These are phyloP conservation scores for Glebionis coronaria DNA, from an alignment of 129 eudicot species.

Conservation along the genomic window DNA sequence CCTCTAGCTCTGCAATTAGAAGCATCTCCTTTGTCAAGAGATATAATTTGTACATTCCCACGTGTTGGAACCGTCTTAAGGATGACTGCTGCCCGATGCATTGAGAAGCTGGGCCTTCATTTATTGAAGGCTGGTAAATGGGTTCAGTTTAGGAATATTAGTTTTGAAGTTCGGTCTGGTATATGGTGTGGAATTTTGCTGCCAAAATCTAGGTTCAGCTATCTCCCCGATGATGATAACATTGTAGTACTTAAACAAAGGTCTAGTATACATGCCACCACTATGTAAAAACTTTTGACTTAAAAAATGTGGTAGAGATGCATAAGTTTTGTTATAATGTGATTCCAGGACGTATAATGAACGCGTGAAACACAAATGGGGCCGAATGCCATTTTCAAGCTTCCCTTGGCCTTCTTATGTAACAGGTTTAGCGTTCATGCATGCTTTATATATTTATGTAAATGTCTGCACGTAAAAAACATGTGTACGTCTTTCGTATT, in stretches of 20 bases:
- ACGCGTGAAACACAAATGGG: constrained; percentile 51
- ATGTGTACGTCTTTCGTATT: background rate
- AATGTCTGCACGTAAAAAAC: background rate
- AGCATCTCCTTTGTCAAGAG: constrained; percentile 51
- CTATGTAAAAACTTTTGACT: background rate
- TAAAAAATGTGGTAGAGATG: background rate
- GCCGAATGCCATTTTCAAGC: constrained; percentile 55
- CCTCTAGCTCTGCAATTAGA: constrained; percentile 69
- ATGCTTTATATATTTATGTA: background rate
- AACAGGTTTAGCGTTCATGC: constrained; percentile 48
- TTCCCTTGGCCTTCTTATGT: constrained; percentile 80
- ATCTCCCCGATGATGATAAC: constrained; percentile 55
- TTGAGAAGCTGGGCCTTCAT: constrained; percentile 52
- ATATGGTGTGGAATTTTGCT: constrained; percentile 65
- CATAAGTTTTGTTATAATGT: constrained; percentile 13
- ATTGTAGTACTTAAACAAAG: constrained; percentile 48
- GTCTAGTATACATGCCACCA: constrained; percentile 30
- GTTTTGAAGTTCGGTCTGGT: constrained; percentile 49
- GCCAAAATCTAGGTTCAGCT: constrained; percentile 57
- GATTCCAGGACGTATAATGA: constrained; percentile 50
- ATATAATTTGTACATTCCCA: constrained; percentile 61
- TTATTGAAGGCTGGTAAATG: constrained; percentile 56
- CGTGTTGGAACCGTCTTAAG: constrained; percentile 72
- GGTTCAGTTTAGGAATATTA: constrained; percentile 55
- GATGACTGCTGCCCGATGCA: constrained; percentile 41